Conservation (phyloP, 2,329 filamentous ascomycete species). For the Pseudocercospora macadamiae region DNA sequence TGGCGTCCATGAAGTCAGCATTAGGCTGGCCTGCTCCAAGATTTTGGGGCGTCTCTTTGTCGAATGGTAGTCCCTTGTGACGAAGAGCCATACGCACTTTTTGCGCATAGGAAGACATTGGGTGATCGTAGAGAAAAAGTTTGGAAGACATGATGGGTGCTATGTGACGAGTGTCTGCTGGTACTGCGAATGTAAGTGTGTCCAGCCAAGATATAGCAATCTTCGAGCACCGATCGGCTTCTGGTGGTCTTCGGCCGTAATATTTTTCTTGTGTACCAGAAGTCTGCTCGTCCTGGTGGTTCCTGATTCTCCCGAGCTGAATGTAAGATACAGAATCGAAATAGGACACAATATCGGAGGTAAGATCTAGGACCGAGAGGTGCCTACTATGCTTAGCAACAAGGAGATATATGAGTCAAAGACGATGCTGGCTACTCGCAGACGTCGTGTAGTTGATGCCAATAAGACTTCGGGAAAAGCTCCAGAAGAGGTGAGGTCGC, state of each 20-base stretch:
- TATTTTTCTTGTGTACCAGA: too few species aligned
- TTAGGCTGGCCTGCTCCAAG: conserved; percentile 39
- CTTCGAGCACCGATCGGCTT: background rate
- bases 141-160: conserved; percentile 15
- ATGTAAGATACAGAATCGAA: background rate
- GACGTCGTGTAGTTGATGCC: background rate
- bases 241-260: too few species aligned
- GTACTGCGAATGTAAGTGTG: background rate
- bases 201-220: background rate
- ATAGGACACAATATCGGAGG: background rate
- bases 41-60: conserved; percentile 38
- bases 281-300: background rate
- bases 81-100: conserved; percentile 43
- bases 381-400: background rate
- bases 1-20: conserved; percentile 30
- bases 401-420: background rate
- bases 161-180: background rate
- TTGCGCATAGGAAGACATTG: conserved; percentile 42
- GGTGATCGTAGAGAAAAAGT: conserved; percentile 35
- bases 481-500: background rate
- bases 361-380: background rate
- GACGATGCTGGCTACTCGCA: background rate
- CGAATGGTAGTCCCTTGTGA: conserved; percentile 43
- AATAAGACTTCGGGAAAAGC: background rate
- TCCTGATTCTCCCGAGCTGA: background rate